Conservation (phyloP, 2,329 filamentous ascomycete species). For the Diatrype stigma region DNA sequence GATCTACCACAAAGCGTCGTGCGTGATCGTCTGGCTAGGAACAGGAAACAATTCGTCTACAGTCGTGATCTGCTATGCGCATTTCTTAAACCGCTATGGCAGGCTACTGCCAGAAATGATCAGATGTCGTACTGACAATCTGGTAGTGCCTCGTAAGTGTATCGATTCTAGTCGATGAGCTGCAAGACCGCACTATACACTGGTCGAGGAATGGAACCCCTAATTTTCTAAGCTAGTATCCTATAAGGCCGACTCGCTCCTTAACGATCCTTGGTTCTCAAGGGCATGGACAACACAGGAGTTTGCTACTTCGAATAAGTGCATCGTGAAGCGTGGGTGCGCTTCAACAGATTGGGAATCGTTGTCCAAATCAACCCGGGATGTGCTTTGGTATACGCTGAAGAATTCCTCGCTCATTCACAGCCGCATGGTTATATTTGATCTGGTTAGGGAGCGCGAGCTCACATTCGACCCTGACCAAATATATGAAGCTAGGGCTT, state of each 20-base stretch:
- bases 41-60: too few species aligned
- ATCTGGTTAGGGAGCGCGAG: neutral
- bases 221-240: neutral
- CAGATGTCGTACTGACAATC: too few species aligned
- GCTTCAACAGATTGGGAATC: slow-evolving; percentile 6
- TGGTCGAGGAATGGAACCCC: too few species aligned
- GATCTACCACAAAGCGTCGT: slow-evolving; percentile 11
- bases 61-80: too few species aligned
- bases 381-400: too few species aligned
- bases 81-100: too few species aligned
- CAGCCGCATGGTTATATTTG: neutral
- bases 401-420: too few species aligned
- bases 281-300: slow-evolving; percentile 15
- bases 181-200: too few species aligned
- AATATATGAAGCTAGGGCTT: neutral
- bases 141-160: too few species aligned
- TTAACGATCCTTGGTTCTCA: slow-evolving; percentile 8
- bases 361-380: neutral
- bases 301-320: slow-evolving; percentile 3
- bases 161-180: too few species aligned
- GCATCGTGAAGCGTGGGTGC: slow-evolving; percentile 4
- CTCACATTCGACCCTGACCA: neutral
- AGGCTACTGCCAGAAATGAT: too few species aligned
- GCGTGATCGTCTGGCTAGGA: slow-evolving; percentile 16
- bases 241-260: neutral